Base-by-base conservation (phyloP, 2,329 filamentous ascomycete species). In the Coleophoma crateriformis region DNA sequence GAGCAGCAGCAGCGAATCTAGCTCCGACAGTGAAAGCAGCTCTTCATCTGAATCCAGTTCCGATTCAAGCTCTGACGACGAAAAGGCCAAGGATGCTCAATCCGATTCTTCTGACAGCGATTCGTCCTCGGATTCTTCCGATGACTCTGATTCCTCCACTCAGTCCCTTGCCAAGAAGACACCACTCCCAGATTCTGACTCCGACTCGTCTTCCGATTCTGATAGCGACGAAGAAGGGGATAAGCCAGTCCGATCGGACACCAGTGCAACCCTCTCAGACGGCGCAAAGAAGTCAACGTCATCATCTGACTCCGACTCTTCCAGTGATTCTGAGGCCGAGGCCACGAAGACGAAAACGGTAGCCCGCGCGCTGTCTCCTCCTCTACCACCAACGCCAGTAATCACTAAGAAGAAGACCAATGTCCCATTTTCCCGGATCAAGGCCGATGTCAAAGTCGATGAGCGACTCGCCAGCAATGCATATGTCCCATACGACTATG, bases 401-500 rank as follows among this genome's bases (percentile, higher is more conserved):
- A 49, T 61, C 3, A 65, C 54, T 35, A 46, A 57, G 48, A 79
- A 78, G 71, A 72, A 76, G 70, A 75, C 71, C 56, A 84, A 77
- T 66, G 78, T 78, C 67, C 90, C 79, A 58, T 96, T 88, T 73
- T 95, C 81, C 54, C 88, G 84, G 62, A 88, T 89, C 65, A 81
- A 81, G 64, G 82, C 79, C 68, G 79, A 85, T 66, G 79, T 81
- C 60, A 71, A 72, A 54, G 86, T 88, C 50, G 85, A 90, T 61
- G 76, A 80, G 19, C 80, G 74, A 61, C 85, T 90, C 60, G 66
- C 82, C 3, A 90, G 85, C 60, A 96, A 97, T 69, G 81, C 80
- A 13, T 97, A 92, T 66, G 77, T 89, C 11, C 77, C 84, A 19
- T 90, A 96, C 67, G 85, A 87, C 55, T 99, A 97, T 71, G 92